Base-by-base conservation (phyloP, 140 eudicot genomes). In the Anethum foeniculum region DNA sequence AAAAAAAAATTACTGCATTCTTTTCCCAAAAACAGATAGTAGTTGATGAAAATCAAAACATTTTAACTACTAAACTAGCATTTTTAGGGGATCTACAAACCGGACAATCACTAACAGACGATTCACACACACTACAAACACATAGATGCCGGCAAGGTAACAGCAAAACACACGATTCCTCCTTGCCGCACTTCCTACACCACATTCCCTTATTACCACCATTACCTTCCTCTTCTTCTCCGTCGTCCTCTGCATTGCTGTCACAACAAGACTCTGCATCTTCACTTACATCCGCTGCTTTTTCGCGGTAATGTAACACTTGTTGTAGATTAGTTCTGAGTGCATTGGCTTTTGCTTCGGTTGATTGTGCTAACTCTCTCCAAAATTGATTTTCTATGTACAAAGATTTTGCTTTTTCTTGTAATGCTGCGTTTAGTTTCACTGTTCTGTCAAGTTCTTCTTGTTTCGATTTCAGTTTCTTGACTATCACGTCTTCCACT, bases 111-210 rank as follows among this genome's bases (percentile, higher is more conserved):
- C 92, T 82, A 13, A 85, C 82, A 0, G 88, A 83, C 5, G 97
- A 89, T 0, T 90, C 94, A 79, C 97, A 92, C 7, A 71, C 90
- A 14, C 90, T 84, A 82, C 98, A 94, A 32, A 94, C 88, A 71
- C 98, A 94, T 8, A 92, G 83, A 82, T 94, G 98, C 85, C 98
- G 83, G 87, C 98, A 94, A 51, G 97, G 96, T 47, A 94, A 83
- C 71, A 94, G 71, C 83, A 94, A 77, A 67, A 94, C 98, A 78
- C 95, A 79, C 23, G 97, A 83, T 79, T 92, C 97, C 62, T 30
- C 87, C 75, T 86, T 87, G 72, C 95, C 81, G 84, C 98, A 91
- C 15, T 81, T 85, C 43, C 81, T 88, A 87, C 98, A 91, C 74
- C 98, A 91, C 74, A 90, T 83, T 77, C 80, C 68, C 25, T 39